Percentiles rank a stretch among this genome's conserved stretches.
Conservation (phyloP, 306 rosid species). For the Gynostemma pentaphyllum region DNA sequence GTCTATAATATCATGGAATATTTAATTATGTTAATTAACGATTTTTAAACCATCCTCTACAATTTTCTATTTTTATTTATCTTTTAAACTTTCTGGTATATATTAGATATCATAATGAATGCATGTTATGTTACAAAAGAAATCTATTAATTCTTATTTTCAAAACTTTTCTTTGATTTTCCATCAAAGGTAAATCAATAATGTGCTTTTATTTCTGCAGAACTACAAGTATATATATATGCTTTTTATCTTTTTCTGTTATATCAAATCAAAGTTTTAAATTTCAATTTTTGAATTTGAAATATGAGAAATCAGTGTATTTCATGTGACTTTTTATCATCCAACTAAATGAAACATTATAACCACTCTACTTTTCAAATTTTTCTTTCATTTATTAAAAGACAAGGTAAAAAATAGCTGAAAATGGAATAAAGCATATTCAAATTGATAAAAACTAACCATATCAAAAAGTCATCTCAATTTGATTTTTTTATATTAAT, state of each 20-base stretch:
- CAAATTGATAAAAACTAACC: neutral
- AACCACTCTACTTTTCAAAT: neutral
- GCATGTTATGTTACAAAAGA: neutral
- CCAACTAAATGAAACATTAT: slow-evolving; percentile 2
- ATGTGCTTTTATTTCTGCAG: too few relatives aligned
- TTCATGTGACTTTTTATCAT: neutral
- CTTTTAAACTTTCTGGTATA: too few relatives aligned
- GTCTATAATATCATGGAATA: too few relatives aligned
- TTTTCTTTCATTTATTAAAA: neutral
- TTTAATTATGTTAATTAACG: too few relatives aligned
- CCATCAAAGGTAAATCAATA: neutral
- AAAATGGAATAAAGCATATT: neutral
- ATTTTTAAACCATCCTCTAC: too few relatives aligned
- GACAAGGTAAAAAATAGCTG: neutral
- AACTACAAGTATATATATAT: neutral
- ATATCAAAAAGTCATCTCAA: neutral
- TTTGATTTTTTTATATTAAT: neutral
- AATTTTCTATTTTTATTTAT: too few relatives aligned
- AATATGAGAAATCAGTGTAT: neutral
- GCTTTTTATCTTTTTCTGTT: neutral
- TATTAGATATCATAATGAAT: too few relatives aligned
- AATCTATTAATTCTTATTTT: neutral
- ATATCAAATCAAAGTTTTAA: slow-evolving; percentile 10
- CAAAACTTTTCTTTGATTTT: neutral
- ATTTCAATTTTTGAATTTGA: neutral